These are phyloP conservation scores for Leucocoprinus leucothites DNA, from an alignment of 768 basidiomycete species.

Conservation along the genomic window DNA sequence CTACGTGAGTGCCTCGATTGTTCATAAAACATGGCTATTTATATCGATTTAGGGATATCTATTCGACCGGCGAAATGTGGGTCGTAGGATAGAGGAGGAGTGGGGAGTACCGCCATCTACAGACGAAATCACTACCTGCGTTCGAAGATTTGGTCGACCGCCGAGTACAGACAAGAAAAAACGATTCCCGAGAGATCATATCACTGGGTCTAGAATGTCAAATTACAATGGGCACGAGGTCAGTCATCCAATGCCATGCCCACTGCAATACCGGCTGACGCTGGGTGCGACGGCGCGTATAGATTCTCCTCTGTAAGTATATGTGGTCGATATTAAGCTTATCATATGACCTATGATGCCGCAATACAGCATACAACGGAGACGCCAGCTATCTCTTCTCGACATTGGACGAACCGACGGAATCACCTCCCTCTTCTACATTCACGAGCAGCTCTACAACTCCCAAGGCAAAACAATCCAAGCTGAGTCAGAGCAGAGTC, in stretches of 20 bases:
- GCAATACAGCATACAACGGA: constrained; percentile 60
- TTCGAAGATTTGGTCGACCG: constrained; percentile 70
- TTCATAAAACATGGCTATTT: background rate
- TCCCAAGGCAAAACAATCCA: constrained; percentile 18
- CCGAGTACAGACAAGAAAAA: constrained; percentile 24
- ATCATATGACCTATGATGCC: constrained; percentile 5
- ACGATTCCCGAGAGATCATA: constrained; percentile 47
- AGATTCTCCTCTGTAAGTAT: constrained; percentile 66
- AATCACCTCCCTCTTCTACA: constrained; percentile 18
- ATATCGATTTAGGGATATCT: constrained; percentile 59
- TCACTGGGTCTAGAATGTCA: constrained; percentile 76
- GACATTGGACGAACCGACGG: constrained; percentile 56
- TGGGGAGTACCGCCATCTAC: constrained; percentile 57
- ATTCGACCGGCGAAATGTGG: constrained; percentile 76
- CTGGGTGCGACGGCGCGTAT: background rate
- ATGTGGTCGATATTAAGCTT: background rate
- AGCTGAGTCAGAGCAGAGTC: constrained; percentile 14
- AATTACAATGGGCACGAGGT: constrained; percentile 75
- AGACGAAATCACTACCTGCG: constrained; percentile 68
- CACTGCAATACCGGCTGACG: constrained; percentile 4
- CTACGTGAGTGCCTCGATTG: constrained; percentile 47
- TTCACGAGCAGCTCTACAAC: constrained; percentile 27
- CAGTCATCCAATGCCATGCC: too few species aligned
- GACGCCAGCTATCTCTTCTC: constrained; percentile 77
- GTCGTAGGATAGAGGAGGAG: constrained; percentile 56